phyloP scores from a whole-genome alignment of 768 basidiomycete genomes.

The Lentinula sp. region DNA sequence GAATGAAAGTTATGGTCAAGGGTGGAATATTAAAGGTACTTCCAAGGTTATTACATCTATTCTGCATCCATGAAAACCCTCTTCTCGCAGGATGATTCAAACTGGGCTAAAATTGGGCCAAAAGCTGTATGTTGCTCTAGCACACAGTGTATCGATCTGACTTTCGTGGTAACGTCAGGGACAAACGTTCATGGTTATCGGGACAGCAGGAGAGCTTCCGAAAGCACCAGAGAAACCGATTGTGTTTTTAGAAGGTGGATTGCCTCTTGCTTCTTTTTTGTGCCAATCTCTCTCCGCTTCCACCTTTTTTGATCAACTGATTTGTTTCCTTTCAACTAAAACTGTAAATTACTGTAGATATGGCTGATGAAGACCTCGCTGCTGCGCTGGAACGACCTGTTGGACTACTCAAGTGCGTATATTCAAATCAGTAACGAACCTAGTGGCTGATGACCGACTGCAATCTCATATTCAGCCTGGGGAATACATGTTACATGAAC shows the following conservation, averaged over 20 bases:
- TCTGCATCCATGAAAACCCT: neutral
- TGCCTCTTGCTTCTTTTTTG: neutral
- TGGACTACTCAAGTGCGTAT: conserved; percentile 66
- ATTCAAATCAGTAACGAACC: neutral
- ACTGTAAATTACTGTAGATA: conserved; percentile 43
- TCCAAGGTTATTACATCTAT: neutral
- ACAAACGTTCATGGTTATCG: conserved; percentile 90
- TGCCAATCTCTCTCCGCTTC: neutral
- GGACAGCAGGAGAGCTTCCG: conserved; percentile 87
- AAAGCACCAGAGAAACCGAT: conserved; percentile 75
- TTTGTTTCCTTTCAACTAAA: neutral
- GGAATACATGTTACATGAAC: conserved; percentile 99
- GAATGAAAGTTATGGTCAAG: conserved; percentile 98
- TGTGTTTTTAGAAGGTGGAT: conserved; percentile 80
- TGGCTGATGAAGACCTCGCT: conserved; percentile 78
- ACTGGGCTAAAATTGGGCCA: conserved; percentile 77
- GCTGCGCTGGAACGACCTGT: conserved; percentile 79
- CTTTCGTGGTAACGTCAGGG: conserved; percentile 38
- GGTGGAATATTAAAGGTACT: conserved; percentile 82
- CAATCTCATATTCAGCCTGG: conserved; percentile 40
- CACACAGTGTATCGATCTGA: neutral
- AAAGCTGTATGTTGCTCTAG: conserved; percentile 56
- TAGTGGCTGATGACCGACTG: neutral
- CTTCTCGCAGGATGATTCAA: conserved; percentile 67
- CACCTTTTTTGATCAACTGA: neutral